Evolutionary conservation across 208 protist genomes (phyloP).

Genomic region (Spironucleus salmonicida): DNA sequence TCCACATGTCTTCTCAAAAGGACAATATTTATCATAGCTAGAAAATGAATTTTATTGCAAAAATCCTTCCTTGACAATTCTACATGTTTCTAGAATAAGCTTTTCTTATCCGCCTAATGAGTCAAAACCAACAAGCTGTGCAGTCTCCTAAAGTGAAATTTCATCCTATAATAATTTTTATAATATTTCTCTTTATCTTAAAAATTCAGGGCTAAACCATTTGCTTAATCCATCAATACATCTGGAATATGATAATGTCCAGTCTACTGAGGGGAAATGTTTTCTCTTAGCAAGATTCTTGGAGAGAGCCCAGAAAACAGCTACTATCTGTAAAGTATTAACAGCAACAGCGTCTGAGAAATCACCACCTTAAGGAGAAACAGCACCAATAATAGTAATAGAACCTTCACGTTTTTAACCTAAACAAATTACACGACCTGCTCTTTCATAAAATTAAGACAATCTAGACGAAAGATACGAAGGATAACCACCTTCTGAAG

Average conservation of each 20-base stretch:
- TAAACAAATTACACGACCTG: conserved; percentile 41
- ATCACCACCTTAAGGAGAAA: conserved; percentile 96
- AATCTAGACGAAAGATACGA: conserved; percentile 94
- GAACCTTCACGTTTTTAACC: conserved; percentile 68
- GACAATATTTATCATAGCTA: conserved; percentile 50
- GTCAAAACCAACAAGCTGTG: conserved; percentile 94
- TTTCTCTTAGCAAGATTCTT: conserved; percentile 99
- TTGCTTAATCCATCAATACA: conserved; percentile 83
- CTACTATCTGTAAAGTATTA: conserved; percentile 33
- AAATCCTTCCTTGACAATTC: conserved; percentile 97
- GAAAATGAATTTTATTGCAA: conserved; percentile 98
- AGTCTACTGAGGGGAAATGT: conserved; percentile 99
- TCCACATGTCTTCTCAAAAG: conserved; percentile 91
- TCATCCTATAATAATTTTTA: conserved; percentile 90
- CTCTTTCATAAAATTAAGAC: conserved; percentile 95
- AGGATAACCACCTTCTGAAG: conserved; percentile 95
- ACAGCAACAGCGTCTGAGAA: conserved; percentile 59
- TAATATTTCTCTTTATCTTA: conserved; percentile 56
- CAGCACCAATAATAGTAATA: conserved; percentile 96
- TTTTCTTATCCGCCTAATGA: conserved; percentile 97
- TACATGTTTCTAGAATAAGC: conserved; percentile 92
- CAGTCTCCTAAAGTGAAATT: conserved; percentile 96
- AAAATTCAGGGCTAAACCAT: conserved; percentile 89
- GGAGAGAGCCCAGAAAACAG: conserved; percentile 94
- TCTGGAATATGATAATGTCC: conserved; percentile 96